phyloP scores from a whole-genome alignment of 495 filamentous ascomycete species.

The Haplographium delicatum region DNA sequence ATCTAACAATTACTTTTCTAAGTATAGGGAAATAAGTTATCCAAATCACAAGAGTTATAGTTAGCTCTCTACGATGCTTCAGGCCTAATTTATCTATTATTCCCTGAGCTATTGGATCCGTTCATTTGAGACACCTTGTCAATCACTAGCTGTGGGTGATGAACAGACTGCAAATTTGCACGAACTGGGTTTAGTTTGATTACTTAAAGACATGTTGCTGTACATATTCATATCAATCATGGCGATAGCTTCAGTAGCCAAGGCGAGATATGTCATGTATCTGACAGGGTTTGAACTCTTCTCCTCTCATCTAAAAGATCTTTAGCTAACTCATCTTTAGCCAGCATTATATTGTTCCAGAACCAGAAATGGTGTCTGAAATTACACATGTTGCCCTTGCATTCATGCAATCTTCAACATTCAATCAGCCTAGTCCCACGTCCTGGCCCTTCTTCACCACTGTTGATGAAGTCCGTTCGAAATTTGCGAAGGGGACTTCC shows the following conservation, averaged over 20 bases:
- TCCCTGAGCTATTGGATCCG: no score
- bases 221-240: background rate
- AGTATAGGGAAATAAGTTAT: no score
- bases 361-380: slow-evolving; percentile 36
- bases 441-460: slow-evolving; percentile 57
- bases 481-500: slow-evolving; percentile 54
- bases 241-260: slow-evolving; percentile 10
- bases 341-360: slow-evolving; percentile 48
- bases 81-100: no score
- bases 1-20: no score
- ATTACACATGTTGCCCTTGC: slow-evolving; percentile 63
- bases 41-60: no score
- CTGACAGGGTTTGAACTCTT: slow-evolving; percentile 44
- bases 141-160: no score
- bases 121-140: no score
- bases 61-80: no score
- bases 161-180: no score
- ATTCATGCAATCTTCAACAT: slow-evolving; percentile 56
- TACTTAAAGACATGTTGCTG: background rate
- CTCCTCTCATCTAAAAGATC: background rate
- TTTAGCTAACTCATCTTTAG: slow-evolving; percentile 25
- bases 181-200: background rate
- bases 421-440: slow-evolving; percentile 47
- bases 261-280: slow-evolving; percentile 52
- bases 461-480: slow-evolving; percentile 48